Evolutionary conservation across 176 grass and related monocot genomes (phyloP), one percentile per base, ranked within the genome.

Genomic region (Carex parvula): DNA sequence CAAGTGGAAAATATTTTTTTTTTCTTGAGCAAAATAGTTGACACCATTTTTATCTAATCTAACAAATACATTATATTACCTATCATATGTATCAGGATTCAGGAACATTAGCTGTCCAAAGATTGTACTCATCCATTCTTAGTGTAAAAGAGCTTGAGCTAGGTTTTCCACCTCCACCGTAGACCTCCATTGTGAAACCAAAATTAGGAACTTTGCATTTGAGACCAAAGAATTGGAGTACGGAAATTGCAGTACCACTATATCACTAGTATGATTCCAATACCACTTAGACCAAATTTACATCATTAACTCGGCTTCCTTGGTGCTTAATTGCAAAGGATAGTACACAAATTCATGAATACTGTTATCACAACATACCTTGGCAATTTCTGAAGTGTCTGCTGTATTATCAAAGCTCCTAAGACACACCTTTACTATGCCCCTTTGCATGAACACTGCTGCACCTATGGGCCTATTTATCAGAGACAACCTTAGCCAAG

Each of bases 121-220:
- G 33, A 29, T 95, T 98, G 84, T 92, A 95, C 16, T 95, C 96
- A 3, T 93, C 93, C 96, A 98, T 95, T 89, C 83, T 98, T 85
- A 98, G 87, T 5, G 85, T 57, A 3, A 95, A 93, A 12, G 93
- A 98, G 80, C 93, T 98, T 81, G 93, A 98, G 65, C 83, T 85
- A 11, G 33, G 35, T 74, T 93, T 93, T 76, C 93, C 91, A 58
- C 91, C 95, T 64, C 92, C 91, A 33, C 96, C 96, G 69, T 95
- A 92, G 15, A 82, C 96, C 93, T 98, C 4, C 35, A 73, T 48
- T 32, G 83, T 18, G 57, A 61, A 8, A 57, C 46, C 50, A 77
- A 77, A 55, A 77, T 77, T 56, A 56, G 13, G 32, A 77, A 12
- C 2, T 52, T 73, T 24, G 18, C 70, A 73, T 73, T 73, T 22